Percentiles rank a stretch among this genome's conserved stretches.
phyloP scores from a whole-genome alignment of 176 grass and related monocot genomes.

The Puccinellia tenuiflora region DNA sequence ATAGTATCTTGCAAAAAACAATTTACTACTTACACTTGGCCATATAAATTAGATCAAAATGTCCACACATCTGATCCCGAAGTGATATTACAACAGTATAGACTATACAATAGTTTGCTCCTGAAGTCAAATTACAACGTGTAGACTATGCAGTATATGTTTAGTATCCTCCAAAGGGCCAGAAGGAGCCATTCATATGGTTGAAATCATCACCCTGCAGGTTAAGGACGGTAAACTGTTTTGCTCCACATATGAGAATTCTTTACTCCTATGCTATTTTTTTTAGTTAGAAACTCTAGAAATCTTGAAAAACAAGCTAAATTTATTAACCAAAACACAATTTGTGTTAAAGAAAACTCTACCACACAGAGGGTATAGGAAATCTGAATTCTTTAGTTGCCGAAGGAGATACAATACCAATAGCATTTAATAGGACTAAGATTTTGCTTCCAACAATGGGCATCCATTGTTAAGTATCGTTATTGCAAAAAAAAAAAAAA shows the following conservation, averaged over 20 bases:
- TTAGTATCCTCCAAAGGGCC: slow-evolving; percentile 24
- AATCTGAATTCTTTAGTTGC: background rate
- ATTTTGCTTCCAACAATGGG: background rate
- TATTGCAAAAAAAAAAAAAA: too few species aligned
- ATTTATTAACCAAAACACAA: background rate
- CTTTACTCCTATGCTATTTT: background rate
- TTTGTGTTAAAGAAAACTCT: background rate
- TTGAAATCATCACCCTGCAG: slow-evolving; percentile 36
- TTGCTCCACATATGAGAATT: background rate
- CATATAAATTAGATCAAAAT: slow-evolving; percentile 11
- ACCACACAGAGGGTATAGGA: background rate
- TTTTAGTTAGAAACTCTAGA: background rate
- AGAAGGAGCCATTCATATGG: slow-evolving; percentile 20
- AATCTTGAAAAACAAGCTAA: background rate
- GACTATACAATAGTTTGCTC: background rate
- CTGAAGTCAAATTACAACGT: slow-evolving; percentile 6
- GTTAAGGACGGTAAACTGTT: background rate
- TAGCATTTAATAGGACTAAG: background rate
- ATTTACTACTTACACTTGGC: background rate
- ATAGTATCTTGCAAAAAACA: background rate
- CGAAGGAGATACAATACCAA: background rate
- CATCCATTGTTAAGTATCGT: background rate
- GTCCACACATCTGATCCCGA: slow-evolving; percentile 9
- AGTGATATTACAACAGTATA: slow-evolving; percentile 11
- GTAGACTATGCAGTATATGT: background rate